phyloP scores from a whole-genome alignment of 1,139 yeast genomes.

The Chernovozyma aurita region DNA sequence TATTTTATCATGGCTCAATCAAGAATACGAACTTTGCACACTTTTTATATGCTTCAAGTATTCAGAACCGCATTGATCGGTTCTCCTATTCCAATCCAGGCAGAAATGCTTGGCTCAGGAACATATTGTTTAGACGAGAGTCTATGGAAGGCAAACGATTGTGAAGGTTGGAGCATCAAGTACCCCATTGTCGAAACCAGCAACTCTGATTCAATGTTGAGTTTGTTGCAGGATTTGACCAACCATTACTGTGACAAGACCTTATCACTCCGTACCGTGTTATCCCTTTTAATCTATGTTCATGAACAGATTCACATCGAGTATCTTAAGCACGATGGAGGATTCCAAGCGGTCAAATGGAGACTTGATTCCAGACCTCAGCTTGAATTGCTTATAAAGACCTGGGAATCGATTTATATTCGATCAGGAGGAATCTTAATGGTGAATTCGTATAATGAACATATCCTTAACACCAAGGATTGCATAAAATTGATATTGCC shows the following conservation, averaged over 20 bases:
- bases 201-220: conserved; percentile 29
- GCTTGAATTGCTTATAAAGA: conserved; percentile 48
- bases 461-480: conserved; percentile 46
- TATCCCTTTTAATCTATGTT: conserved; percentile 65
- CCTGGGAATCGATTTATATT: conserved; percentile 63
- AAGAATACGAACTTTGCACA: conserved; percentile 80
- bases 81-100: conserved; percentile 48
- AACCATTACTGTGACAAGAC: conserved; percentile 38
- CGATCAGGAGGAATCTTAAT: conserved; percentile 57
- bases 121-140: conserved; percentile 65
- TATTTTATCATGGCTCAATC: conserved; percentile 80
- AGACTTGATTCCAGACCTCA: conserved; percentile 55
- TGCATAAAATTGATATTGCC: conserved; percentile 64
- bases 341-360: conserved; percentile 42
- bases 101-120: conserved; percentile 68
- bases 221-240: conserved; percentile 45
- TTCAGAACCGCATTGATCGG: conserved; percentile 67
- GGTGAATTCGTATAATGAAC: conserved; percentile 49
- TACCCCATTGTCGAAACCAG: background rate
- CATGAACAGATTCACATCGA: conserved; percentile 66
- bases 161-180: conserved; percentile 51
- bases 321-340: conserved; percentile 26
- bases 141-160: conserved; percentile 61
- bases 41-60: conserved; percentile 68
- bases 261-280: conserved; percentile 52